These are phyloP conservation scores for Crucibulum laeve DNA, from an alignment of 768 basidiomycete genomes.

Conservation along the genomic window DNA sequence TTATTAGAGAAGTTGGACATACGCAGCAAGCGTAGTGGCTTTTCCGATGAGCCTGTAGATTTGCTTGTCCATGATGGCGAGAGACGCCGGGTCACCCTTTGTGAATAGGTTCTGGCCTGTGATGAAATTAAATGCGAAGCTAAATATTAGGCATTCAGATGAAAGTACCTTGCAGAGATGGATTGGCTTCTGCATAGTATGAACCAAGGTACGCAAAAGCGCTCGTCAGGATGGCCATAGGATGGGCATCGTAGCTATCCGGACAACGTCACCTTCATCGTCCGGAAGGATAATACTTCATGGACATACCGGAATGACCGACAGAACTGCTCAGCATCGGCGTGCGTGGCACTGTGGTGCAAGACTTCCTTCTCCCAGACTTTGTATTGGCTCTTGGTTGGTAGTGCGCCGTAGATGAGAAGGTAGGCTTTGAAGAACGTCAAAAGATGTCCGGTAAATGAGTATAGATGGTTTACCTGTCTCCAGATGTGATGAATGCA, in stretches of 20 bases:
- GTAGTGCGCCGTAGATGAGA: slow-evolving; percentile 83
- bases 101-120: slow-evolving; percentile 78
- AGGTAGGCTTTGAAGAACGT: slow-evolving; percentile 54
- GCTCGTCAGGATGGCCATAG: slow-evolving; percentile 86
- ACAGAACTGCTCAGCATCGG: slow-evolving; percentile 67
- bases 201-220: slow-evolving; percentile 87
- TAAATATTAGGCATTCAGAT: no score
- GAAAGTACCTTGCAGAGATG: slow-evolving; percentile 69
- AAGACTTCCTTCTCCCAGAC: slow-evolving; percentile 73
- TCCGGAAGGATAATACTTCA: slow-evolving; percentile 5
- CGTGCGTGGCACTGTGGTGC: slow-evolving; percentile 67
- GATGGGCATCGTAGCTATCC: slow-evolving; percentile 84
- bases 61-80: slow-evolving; percentile 87
- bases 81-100: slow-evolving; percentile 56
- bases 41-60: slow-evolving; percentile 88
- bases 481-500: slow-evolving; percentile 77
- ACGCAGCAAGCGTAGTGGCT: slow-evolving; percentile 85
- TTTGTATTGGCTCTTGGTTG: slow-evolving; percentile 52
- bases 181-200: slow-evolving; percentile 86
- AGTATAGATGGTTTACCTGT: slow-evolving; percentile 27
- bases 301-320: slow-evolving; percentile 53
- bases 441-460: not conserved
- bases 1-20: slow-evolving; percentile 18
- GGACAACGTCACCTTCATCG: not conserved
- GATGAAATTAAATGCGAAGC: not conserved